A percentile compares a stretch with the other conserved stretches of the same genome.
These are phyloP conservation scores for Alternaria sp. DNA, from an alignment of 2,329 filamentous ascomycete genomes.

Conservation along the genomic window DNA sequence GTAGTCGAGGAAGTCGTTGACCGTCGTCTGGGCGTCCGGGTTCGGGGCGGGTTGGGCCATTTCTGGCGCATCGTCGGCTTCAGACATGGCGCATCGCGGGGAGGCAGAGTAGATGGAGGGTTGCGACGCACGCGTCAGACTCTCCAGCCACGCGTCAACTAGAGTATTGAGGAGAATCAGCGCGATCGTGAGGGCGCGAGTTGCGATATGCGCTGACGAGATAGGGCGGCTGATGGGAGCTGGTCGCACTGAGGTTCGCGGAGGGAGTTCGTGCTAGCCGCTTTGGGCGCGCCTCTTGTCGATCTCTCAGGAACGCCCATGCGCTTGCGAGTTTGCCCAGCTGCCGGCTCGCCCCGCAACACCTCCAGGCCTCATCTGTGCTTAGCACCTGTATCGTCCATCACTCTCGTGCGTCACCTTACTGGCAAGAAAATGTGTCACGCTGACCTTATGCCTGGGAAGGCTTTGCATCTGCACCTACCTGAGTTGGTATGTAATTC, in stretches of 20 bases:
- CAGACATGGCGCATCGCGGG: conserved; percentile 48
- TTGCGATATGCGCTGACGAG: conserved; percentile 18
- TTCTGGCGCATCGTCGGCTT: conserved; percentile 41
- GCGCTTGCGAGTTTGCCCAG: not conserved
- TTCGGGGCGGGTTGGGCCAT: conserved; percentile 57
- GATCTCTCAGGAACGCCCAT: conserved; percentile 10
- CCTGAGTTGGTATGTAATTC: not conserved
- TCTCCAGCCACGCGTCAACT: conserved; percentile 49
- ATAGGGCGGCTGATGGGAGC: conserved; percentile 11
- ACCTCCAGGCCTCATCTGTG: not conserved
- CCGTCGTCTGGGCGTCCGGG: conserved; percentile 69
- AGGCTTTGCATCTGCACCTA: not conserved
- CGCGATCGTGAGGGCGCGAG: conserved; percentile 30
- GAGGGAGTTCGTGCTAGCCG: conserved; percentile 12
- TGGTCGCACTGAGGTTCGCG: conserved; percentile 11
- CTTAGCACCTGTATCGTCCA: not conserved
- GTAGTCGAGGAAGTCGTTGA: conserved; percentile 72
- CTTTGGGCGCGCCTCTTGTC: conserved; percentile 1
- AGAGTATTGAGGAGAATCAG: conserved; percentile 35
- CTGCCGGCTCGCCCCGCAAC: not conserved
- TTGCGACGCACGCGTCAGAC: conserved; percentile 47
- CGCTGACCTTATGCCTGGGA: not conserved
- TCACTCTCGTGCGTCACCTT: not conserved
- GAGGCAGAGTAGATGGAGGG: conserved; percentile 35
- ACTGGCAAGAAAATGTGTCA: not conserved